Evolutionary conservation across 108 stramenopile species (phyloP).

Genomic region (Nitzschia palea): DNA sequence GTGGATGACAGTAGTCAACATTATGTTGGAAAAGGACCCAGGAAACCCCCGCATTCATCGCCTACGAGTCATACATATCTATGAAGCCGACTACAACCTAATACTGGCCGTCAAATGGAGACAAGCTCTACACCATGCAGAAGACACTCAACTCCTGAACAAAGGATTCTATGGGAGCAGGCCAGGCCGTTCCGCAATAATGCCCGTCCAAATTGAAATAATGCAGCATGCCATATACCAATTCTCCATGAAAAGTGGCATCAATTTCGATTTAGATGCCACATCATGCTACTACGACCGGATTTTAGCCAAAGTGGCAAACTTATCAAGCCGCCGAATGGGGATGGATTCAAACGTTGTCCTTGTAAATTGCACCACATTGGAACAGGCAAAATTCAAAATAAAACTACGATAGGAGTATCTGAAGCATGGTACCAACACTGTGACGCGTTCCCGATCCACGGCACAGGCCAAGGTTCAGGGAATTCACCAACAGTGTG

Average conservation of each 20-base stretch:
- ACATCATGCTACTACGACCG: neutral
- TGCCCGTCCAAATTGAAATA: neutral
- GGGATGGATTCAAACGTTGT: too few species aligned
- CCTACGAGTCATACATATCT: constrained; percentile 2
- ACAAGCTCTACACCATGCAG: neutral
- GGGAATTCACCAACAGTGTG: neutral
- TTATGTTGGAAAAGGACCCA: neutral
- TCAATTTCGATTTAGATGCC: neutral
- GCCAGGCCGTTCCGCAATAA: neutral
- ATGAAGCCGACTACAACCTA: neutral
- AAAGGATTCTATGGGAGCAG: neutral
- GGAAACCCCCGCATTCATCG: neutral
- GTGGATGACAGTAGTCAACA: neutral
- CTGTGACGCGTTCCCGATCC: too few species aligned
- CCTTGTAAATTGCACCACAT: too few species aligned
- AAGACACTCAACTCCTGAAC: neutral
- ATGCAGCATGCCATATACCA: neutral
- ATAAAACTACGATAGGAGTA: too few species aligned
- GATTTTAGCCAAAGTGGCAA: neutral
- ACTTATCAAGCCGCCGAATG: too few species aligned
- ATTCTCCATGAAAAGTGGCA: neutral
- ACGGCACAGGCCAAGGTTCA: too few species aligned
- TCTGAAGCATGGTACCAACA: too few species aligned
- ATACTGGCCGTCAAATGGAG: neutral
- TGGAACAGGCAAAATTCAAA: too few species aligned